Percentiles rank a stretch among this genome's conserved stretches.
Conservation (phyloP, 805 yeast genomes). For the Wickerhamomyces canadensis region DNA sequence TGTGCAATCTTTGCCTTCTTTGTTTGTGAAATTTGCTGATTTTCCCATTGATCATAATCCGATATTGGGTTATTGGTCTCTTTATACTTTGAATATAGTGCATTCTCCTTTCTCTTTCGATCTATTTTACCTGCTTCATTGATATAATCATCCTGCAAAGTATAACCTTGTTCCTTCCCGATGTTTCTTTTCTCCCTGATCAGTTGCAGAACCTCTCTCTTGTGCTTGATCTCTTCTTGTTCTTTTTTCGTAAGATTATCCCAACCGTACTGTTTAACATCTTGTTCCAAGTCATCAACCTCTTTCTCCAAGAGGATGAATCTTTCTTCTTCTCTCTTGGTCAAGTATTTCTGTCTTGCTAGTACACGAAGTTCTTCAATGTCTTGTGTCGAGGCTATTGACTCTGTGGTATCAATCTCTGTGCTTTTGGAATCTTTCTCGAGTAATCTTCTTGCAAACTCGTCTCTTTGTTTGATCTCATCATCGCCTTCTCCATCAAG, state of each 20-base stretch:
- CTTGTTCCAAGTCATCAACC: conserved; percentile 42
- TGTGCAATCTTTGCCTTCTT: conserved; percentile 23
- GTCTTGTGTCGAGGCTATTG: conserved; percentile 10
- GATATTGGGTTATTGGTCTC: conserved; percentile 28
- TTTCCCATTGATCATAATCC: conserved; percentile 21
- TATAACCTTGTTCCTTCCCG: conserved; percentile 34
- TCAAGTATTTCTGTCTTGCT: conserved; percentile 44
- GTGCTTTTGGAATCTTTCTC: conserved; percentile 2
- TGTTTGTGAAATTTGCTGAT: conserved; percentile 11
- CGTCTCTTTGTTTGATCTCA: conserved; percentile 26
- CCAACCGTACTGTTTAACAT: conserved; percentile 50
- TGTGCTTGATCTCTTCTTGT: conserved; percentile 43
- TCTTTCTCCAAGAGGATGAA: conserved; percentile 39
- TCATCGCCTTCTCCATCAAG: conserved; percentile 7
- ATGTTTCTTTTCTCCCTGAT: conserved; percentile 33
- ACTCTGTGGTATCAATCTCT: not conserved
- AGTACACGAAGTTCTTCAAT: conserved; percentile 35
- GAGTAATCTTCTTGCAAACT: conserved; percentile 22
- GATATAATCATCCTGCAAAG: conserved; percentile 53
- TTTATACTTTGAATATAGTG: conserved; percentile 38
- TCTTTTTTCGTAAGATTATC: conserved; percentile 42
- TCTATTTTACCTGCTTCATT: conserved; percentile 49
- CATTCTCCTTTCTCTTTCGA: conserved; percentile 45
- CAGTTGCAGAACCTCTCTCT: conserved; percentile 42
- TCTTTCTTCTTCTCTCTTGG: conserved; percentile 43